phyloP scores from a whole-genome alignment of 805 yeast genomes.

The Candida caryicola region DNA sequence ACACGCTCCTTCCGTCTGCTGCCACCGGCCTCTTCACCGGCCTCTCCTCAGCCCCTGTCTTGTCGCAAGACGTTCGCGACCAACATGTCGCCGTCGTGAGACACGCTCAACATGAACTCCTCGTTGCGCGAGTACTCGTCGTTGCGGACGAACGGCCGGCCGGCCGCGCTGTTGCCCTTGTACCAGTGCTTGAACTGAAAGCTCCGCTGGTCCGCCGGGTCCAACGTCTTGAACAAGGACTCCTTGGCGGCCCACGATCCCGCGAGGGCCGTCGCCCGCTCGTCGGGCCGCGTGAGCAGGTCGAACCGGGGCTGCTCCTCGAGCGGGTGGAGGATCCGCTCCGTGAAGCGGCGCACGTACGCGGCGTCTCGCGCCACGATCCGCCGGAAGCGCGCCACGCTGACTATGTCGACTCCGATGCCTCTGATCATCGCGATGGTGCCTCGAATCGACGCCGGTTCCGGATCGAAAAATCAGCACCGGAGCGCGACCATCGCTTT shows the following conservation, averaged over 20 bases:
- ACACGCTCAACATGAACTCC: constrained; percentile 50
- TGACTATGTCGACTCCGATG: constrained; percentile 58
- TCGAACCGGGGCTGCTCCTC: constrained; percentile 39
- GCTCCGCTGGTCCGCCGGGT: constrained; percentile 42
- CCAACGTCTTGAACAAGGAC: constrained; percentile 64
- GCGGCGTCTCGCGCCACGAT: constrained; percentile 36
- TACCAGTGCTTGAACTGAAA: constrained; percentile 64
- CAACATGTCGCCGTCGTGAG: constrained; percentile 65
- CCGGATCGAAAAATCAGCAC: too few relatives aligned
- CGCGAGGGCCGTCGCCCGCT: constrained; percentile 41
- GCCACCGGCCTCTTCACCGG: too few relatives aligned
- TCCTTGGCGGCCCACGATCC: constrained; percentile 74
- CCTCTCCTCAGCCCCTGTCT: too few relatives aligned
- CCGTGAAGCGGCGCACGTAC: constrained; percentile 37
- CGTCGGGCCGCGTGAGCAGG: constrained; percentile 15
- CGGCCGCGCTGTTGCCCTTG: constrained; percentile 35
- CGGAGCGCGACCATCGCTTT: too few relatives aligned
- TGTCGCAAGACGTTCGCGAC: constrained; percentile 55
- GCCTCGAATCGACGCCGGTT: too few relatives aligned
- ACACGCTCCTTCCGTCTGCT: not conserved
- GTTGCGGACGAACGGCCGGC: constrained; percentile 44
- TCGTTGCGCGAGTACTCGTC: constrained; percentile 37
- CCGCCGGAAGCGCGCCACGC: constrained; percentile 42
- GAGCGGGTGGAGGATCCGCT: constrained; percentile 50
- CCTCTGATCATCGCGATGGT: constrained; percentile 27